phyloP scores from a whole-genome alignment of 1,284 basidiomycete species.

The Volvariella surrecta region DNA sequence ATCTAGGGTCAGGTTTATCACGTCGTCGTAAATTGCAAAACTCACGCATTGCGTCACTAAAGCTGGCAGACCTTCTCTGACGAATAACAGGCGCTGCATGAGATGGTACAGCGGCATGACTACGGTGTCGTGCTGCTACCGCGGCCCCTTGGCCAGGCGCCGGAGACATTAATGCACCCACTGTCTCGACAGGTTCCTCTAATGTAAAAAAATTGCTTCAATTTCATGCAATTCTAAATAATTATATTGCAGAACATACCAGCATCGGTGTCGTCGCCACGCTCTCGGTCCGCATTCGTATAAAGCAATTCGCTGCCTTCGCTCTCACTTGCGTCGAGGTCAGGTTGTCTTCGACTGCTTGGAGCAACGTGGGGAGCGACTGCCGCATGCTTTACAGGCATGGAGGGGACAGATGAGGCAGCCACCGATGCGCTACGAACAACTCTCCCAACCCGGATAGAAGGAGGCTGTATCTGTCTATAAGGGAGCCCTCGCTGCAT shows the following conservation, averaged over 20 bases:
- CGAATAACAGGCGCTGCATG: conserved; percentile 31
- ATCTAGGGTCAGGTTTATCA: conserved; percentile 1
- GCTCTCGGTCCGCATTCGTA: neutral
- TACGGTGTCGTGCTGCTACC: conserved; percentile 12
- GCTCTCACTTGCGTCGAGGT: conserved; percentile 18
- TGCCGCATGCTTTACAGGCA: neutral
- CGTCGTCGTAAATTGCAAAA: conserved; percentile 1
- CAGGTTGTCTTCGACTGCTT: conserved; percentile 26
- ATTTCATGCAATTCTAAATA: conserved; percentile 9
- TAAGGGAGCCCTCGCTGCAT: conserved; percentile 21
- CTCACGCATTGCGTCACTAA: conserved; percentile 48
- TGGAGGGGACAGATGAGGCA: conserved; percentile 9
- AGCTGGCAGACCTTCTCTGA: conserved; percentile 57
- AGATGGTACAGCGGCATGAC: conserved; percentile 14
- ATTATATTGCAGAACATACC: conserved; percentile 1
- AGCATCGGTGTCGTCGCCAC: conserved; percentile 9
- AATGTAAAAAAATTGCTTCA: conserved; percentile 22
- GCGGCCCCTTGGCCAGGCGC: conserved; percentile 8
- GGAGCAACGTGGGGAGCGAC: neutral
- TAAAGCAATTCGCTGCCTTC: conserved; percentile 16
- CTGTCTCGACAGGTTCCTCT: conserved; percentile 21
- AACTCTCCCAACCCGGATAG: conserved; percentile 25
- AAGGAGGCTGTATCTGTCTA: conserved; percentile 23
- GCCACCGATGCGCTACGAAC: conserved; percentile 21
- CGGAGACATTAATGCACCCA: conserved; percentile 16